Base-by-base conservation (phyloP, 2,329 filamentous ascomycete genomes). In the Verticillium alfalfae region DNA sequence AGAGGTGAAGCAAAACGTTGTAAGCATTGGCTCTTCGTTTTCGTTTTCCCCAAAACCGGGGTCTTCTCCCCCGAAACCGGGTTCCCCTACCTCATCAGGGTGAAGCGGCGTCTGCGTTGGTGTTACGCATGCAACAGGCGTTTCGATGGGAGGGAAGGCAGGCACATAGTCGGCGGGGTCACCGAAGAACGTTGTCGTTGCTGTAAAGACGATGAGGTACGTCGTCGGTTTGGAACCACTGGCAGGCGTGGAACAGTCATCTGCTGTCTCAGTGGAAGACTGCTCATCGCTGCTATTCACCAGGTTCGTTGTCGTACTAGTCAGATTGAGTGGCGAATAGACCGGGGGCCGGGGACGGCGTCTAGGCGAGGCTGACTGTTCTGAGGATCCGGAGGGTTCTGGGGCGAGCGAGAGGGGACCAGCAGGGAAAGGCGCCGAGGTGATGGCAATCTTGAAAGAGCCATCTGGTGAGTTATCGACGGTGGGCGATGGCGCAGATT, bases 101-200 rank as follows among this genome's bases (percentile, higher is more conserved):
- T 16, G 5, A 31, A 5, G 13, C 12, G 39, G 39, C 13, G 39
- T 6, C 16, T 12, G n/a, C 4, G 45, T 52, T 26, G 45, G 45
- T 12, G n/a, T 13, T n/a, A 52, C 18, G 18, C 45, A 52, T 18
- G 45, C 45, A 8, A 52, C 45, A 31, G 45, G 45, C 2, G 73
- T 76, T 18, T 66, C 67, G 36, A 83, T 73, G 12, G 76, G 68
- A 3, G 77, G 72, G 63, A 75, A 82, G 1, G 78, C 78, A 1
- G 78, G 75, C 9, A 76, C 82, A 65, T 84, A 84, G 60, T 81
- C 75, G 31, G 67, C 70, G 4, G 73, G 75, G 60, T 81, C 74
- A 16, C 78, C 80, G 9, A 69, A 74, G 69, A 82, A 80, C 18
- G 82, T 84, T 58, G 79, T 72, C 1, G 82, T 84, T 26, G 77